These are phyloP conservation scores for Flagelloscypha sp. DNA, from an alignment of 768 basidiomycete genomes.

Conservation along the genomic window DNA sequence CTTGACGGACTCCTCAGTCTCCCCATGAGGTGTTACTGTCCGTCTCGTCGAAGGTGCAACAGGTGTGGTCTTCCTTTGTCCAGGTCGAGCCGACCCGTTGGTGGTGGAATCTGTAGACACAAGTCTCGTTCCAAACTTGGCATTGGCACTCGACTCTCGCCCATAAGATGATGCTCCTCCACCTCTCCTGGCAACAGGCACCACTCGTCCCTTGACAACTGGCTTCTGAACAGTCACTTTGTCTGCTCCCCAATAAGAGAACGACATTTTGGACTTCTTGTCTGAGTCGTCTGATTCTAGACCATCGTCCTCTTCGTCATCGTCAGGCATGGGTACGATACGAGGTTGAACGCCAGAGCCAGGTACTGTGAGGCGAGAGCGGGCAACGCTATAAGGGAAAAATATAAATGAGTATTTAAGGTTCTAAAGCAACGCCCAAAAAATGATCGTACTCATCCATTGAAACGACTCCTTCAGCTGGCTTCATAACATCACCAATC, in stretches of 20 bases:
- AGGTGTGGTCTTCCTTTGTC: conserved; percentile 34
- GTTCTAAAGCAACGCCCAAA: conserved; percentile 1
- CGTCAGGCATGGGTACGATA: conserved; percentile 62
- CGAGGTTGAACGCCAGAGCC: conserved; percentile 50
- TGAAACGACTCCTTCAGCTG: conserved; percentile 71
- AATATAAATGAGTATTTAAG: conserved; percentile 7
- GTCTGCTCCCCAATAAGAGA: conserved; percentile 90
- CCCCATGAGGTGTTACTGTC: conserved; percentile 48
- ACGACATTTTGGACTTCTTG: conserved; percentile 89
- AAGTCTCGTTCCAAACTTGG: conserved; percentile 85
- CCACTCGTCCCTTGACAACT: conserved; percentile 40
- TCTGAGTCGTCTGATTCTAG: conserved; percentile 78
- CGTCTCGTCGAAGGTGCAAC: conserved; percentile 37
- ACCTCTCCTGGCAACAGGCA: conserved; percentile 33
- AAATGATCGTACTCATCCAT: conserved; percentile 76
- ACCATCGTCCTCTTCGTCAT: conserved; percentile 41
- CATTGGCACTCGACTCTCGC: conserved; percentile 80
- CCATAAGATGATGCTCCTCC: conserved; percentile 51
- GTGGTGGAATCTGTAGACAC: conserved; percentile 49
- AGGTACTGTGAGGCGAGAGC: conserved; percentile 58
- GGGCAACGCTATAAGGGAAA: conserved; percentile 47
- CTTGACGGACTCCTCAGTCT: conserved; percentile 53
- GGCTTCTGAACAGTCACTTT: conserved; percentile 84
- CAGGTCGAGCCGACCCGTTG: conserved; percentile 43
- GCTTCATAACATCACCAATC: conserved; percentile 68